These are phyloP conservation scores for Clonostachys solani DNA, from an alignment of 2,329 filamentous ascomycete species.

Conservation along the genomic window DNA sequence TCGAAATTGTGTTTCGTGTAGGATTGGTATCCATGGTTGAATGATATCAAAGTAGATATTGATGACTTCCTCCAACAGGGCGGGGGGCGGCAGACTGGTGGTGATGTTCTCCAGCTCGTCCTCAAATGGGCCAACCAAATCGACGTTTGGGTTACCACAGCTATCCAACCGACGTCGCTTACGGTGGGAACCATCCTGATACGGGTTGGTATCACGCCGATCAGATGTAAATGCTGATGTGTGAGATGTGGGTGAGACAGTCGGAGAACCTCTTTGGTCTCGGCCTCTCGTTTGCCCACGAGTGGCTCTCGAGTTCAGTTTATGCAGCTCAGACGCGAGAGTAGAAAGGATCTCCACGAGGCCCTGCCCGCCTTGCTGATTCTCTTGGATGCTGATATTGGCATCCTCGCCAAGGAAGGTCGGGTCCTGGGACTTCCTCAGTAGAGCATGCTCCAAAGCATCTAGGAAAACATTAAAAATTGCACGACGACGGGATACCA, in stretches of 20 bases:
- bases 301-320: slow-evolving; percentile 5
- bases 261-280: background rate
- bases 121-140: slow-evolving; percentile 6
- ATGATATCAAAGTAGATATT: slow-evolving; percentile 26
- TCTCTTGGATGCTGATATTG: too few species aligned
- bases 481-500: too few species aligned
- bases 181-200: background rate
- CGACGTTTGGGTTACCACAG: slow-evolving; percentile 12
- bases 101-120: slow-evolving; percentile 16
- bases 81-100: slow-evolving; percentile 10
- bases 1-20: slow-evolving; percentile 23
- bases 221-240: too few species aligned
- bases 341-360: slow-evolving; percentile 10
- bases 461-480: background rate
- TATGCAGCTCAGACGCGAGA: slow-evolving; percentile 11
- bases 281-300: too few species aligned
- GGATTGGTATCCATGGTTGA: slow-evolving; percentile 33
- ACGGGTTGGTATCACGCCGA: background rate
- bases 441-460: background rate
- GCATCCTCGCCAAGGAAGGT: too few species aligned
- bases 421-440: background rate
- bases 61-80: slow-evolving; percentile 10
- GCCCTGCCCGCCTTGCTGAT: slow-evolving; percentile 1
- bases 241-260: background rate
- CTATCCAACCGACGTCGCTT: slow-evolving; percentile 13